Percentiles rank a stretch among this genome's conserved stretches.
phyloP scores from a whole-genome alignment of 1,284 basidiomycete species.

The Pseudomicrostroma phylloplanum region DNA sequence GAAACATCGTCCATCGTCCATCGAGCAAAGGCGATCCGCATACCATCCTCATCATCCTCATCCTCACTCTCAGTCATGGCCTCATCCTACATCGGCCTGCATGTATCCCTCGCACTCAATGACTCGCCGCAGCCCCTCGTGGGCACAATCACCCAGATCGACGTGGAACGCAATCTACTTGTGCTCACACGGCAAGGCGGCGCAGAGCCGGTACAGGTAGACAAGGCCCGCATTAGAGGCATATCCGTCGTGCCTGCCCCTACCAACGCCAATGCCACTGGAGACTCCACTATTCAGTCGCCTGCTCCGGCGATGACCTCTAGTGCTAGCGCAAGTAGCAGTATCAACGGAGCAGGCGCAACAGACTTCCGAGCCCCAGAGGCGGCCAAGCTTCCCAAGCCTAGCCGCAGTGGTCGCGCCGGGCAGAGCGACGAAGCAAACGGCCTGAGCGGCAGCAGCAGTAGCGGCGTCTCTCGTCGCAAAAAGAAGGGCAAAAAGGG shows the following conservation, averaged over 20 bases:
- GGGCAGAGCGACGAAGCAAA: too few relatives aligned
- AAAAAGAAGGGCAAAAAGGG: neutral
- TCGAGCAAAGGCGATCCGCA: too few relatives aligned
- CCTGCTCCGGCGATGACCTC: too few relatives aligned
- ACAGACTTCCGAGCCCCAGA: too few relatives aligned
- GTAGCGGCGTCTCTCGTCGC: neutral
- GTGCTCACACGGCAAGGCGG: neutral
- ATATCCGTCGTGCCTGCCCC: neutral
- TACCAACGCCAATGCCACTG: too few relatives aligned
- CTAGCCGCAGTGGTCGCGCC: too few relatives aligned
- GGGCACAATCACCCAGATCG: neutral
- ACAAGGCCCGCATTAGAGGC: neutral
- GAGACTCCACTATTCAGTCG: too few relatives aligned
- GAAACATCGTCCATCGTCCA: too few relatives aligned
- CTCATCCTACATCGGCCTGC: slow-evolving; percentile 2
- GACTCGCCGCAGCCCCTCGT: neutral
- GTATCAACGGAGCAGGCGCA: too few relatives aligned
- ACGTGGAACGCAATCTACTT: neutral
- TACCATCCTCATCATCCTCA: neutral
- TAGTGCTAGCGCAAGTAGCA: too few relatives aligned
- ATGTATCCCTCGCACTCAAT: neutral
- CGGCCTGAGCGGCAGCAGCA: neutral
- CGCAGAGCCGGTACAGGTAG: neutral
- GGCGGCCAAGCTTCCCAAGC: too few relatives aligned
- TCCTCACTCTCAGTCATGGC: neutral